Percentiles rank a stretch among this genome's conserved stretches.
These are phyloP conservation scores for Vanrija sp. DNA, from an alignment of 1,284 basidiomycete genomes.

Conservation along the genomic window DNA sequence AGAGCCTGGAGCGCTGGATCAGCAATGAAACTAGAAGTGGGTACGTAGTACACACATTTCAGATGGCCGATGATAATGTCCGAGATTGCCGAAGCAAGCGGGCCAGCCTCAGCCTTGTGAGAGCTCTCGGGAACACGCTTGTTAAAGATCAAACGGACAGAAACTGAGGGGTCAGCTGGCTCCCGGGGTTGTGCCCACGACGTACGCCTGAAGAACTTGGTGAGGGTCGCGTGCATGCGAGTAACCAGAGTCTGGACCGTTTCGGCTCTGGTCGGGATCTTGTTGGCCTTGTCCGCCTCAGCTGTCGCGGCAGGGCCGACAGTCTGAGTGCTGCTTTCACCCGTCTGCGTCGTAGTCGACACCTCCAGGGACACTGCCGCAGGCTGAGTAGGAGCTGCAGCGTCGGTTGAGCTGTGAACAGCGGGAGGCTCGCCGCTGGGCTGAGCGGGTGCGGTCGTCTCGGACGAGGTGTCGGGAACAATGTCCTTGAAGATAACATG, in stretches of 20 bases:
- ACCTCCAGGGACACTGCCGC: not conserved
- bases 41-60: conserved; percentile 24
- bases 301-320: not conserved
- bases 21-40: no score
- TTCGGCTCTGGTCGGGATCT: conserved; percentile 10
- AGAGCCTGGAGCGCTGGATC: not conserved
- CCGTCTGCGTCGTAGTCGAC: not conserved
- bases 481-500: conserved; percentile 61
- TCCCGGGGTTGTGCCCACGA: conserved; percentile 1
- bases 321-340: not conserved
- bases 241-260: conserved; percentile 66
- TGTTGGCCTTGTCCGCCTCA: conserved; percentile 2
- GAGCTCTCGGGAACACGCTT: conserved; percentile 68
- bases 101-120: conserved; percentile 73
- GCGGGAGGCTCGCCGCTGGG: not conserved
- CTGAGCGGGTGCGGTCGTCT: not conserved
- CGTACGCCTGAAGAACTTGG: conserved; percentile 84
- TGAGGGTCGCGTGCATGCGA: conserved; percentile 70
- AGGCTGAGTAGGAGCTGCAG: not conserved
- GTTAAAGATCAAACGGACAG: conserved; percentile 77
- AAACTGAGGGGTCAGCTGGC: conserved; percentile 54
- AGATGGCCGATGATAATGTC: conserved; percentile 71
- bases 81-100: conserved; percentile 67
- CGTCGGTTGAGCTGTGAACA: not conserved
- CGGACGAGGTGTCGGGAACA: conserved; percentile 14